A percentile compares a stretch with the other conserved stretches of the same genome.
phyloP scores from a whole-genome alignment of 495 filamentous ascomycete species.

The Sordaria brevicollis region DNA sequence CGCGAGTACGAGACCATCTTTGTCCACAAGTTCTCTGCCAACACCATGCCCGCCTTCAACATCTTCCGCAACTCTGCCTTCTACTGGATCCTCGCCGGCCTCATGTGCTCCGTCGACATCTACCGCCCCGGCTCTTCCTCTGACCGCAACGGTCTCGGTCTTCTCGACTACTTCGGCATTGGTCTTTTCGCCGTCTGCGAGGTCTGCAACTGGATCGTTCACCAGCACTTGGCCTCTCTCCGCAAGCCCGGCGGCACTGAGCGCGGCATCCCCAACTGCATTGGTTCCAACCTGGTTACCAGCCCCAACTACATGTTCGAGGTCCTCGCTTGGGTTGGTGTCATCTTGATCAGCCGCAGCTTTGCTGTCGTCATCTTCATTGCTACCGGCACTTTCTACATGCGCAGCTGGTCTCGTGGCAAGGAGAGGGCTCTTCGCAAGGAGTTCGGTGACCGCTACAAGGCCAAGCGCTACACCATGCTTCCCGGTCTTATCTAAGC shows the following conservation, averaged over 20 bases:
- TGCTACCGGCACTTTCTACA: constrained; percentile 54
- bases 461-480: constrained; percentile 74
- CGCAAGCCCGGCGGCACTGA: constrained; percentile 74
- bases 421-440: constrained; percentile 85
- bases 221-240: constrained; percentile 63
- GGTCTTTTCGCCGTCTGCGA: constrained; percentile 67
- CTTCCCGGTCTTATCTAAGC: constrained; percentile 52
- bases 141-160: constrained; percentile 27
- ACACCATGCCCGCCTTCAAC: constrained; percentile 81
- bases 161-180: constrained; percentile 52
- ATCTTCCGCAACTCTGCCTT: constrained; percentile 86
- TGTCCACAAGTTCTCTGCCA: constrained; percentile 87
- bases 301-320: constrained; percentile 98
- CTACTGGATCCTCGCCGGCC: constrained; percentile 78
- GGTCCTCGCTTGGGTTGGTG: constrained; percentile 69
- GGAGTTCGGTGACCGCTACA: constrained; percentile 84
- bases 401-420: constrained; percentile 80
- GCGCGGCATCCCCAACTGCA: constrained; percentile 73
- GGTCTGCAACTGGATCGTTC: constrained; percentile 66
- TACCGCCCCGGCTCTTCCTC: constrained; percentile 64
- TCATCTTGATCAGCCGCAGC: constrained; percentile 67
- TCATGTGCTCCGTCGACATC: constrained; percentile 74
- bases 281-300: constrained; percentile 80
- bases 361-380: constrained; percentile 66
- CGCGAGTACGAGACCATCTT: constrained; percentile 91